These are phyloP conservation scores for Pilaira anomala DNA, from an alignment of 192 early-diverging fungal species.

Conservation along the genomic window DNA sequence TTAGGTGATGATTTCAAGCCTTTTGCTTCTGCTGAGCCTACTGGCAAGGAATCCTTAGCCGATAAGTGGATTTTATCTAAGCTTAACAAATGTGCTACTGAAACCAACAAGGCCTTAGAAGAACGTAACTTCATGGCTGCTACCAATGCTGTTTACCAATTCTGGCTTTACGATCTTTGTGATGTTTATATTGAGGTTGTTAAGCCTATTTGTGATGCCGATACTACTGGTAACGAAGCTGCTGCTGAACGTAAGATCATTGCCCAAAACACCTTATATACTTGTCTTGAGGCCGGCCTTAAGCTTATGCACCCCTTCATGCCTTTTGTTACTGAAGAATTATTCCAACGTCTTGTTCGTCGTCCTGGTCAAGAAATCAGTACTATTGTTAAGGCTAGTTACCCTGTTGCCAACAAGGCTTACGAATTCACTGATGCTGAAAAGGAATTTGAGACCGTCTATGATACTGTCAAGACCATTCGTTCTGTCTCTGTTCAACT, in stretches of 20 bases:
- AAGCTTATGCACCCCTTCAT: conserved; percentile 96
- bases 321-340: conserved; percentile 98
- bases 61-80: conserved; percentile 93
- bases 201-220: conserved; percentile 84
- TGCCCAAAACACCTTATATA: conserved; percentile 88
- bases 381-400: conserved; percentile 73
- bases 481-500: conserved; percentile 80
- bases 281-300: conserved; percentile 88
- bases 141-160: conserved; percentile 81
- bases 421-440: conserved; percentile 69
- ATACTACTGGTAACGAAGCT: conserved; percentile 46
- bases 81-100: conserved; percentile 76
- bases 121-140: conserved; percentile 91
- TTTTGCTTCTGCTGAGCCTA: conserved; percentile 40
- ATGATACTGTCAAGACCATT: conserved; percentile 69
- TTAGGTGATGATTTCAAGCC: conserved; percentile 88
- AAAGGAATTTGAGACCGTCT: conserved; percentile 75
- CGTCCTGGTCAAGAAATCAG: conserved; percentile 61
- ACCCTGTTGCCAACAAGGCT: conserved; percentile 49
- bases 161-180: conserved; percentile 97
- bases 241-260: conserved; percentile 47
- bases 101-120: conserved; percentile 72
- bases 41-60: conserved; percentile 82
- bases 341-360: conserved; percentile 92
- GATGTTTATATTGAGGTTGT: conserved; percentile 94